phyloP scores from a whole-genome alignment of 352 stramenopile species.

The Phytophthora rubi region DNA sequence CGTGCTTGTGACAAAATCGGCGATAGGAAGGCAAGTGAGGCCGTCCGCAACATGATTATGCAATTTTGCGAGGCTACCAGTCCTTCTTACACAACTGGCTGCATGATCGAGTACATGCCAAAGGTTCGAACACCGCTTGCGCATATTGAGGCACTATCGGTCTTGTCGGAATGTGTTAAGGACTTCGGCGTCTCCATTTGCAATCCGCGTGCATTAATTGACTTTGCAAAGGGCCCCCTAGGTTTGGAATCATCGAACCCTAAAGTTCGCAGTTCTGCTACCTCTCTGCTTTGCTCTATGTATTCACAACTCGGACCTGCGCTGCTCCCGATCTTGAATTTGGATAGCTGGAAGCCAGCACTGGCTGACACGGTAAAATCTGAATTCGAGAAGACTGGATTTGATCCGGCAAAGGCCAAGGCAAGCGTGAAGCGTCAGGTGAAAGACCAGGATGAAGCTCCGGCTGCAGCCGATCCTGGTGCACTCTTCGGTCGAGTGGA shows the following conservation, averaged over 20 bases:
- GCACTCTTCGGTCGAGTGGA: constrained; percentile 80
- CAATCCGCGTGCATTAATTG: constrained; percentile 73
- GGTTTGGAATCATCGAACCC: constrained; percentile 83
- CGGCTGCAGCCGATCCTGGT: constrained; percentile 48
- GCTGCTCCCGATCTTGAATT: constrained; percentile 76
- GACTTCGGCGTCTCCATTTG: constrained; percentile 82
- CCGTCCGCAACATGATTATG: constrained; percentile 74
- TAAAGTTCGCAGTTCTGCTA: constrained; percentile 76
- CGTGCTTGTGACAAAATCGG: constrained; percentile 83
- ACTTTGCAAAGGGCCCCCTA: constrained; percentile 75
- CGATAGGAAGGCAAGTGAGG: constrained; percentile 79
- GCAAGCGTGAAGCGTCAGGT: constrained; percentile 69
- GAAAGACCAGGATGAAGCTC: constrained; percentile 66
- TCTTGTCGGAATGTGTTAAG: constrained; percentile 71
- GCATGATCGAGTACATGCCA: constrained; percentile 77
- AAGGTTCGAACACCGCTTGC: constrained; percentile 82
- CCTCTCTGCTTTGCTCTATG: constrained; percentile 74
- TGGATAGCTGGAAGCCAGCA: constrained; percentile 88
- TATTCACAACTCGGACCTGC: constrained; percentile 86
- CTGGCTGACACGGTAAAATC: constrained; percentile 75
- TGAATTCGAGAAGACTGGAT: constrained; percentile 87
- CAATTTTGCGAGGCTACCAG: constrained; percentile 78
- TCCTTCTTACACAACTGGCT: constrained; percentile 78
- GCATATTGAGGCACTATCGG: constrained; percentile 71
- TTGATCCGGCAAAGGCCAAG: constrained; percentile 64